These are phyloP conservation scores for Steccherinum ochraceum DNA, from an alignment of 768 basidiomycete species.

Conservation along the genomic window DNA sequence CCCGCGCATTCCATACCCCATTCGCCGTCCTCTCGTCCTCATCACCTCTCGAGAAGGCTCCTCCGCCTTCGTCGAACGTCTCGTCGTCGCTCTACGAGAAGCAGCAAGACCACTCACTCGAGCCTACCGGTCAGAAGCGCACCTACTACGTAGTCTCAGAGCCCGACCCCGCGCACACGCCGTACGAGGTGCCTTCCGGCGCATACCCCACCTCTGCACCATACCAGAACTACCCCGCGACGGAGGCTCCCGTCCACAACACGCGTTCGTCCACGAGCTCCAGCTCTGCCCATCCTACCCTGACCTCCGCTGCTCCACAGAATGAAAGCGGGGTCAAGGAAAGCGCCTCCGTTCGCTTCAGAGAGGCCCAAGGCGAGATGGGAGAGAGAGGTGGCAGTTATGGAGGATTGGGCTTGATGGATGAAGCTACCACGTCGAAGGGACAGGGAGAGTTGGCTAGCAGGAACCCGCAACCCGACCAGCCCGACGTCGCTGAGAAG, in stretches of 20 bases:
- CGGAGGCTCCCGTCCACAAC: conserved; percentile 32
- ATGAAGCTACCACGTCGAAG: conserved; percentile 28
- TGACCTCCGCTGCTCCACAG: conserved; percentile 34
- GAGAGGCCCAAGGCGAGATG: conserved; percentile 40
- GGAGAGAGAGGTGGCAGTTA: conserved; percentile 34
- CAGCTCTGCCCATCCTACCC: conserved; percentile 36
- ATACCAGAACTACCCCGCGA: conserved; percentile 35
- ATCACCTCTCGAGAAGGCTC: conserved; percentile 26
- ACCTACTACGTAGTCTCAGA: conserved; percentile 71
- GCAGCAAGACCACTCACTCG: conserved; percentile 44
- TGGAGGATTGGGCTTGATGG: conserved; percentile 38
- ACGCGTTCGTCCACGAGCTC: conserved; percentile 36
- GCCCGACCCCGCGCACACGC: conserved; percentile 55
- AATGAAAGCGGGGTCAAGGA: conserved; percentile 40
- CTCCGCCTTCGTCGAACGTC: conserved; percentile 18
- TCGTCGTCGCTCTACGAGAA: conserved; percentile 49
- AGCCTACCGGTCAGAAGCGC: conserved; percentile 42
- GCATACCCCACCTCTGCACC: conserved; percentile 37
- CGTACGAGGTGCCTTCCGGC: conserved; percentile 67
- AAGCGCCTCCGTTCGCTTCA: conserved; percentile 39
- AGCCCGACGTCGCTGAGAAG: conserved; percentile 32
- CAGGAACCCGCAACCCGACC: conserved; percentile 42
- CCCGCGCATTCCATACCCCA: conserved; percentile 61
- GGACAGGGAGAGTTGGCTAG: conserved; percentile 34
- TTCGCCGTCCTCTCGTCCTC: conserved; percentile 45